Percentiles rank a stretch among this genome's conserved stretches.
Conservation (phyloP, 306 rosid genomes). For the Corylus heterophylla region DNA sequence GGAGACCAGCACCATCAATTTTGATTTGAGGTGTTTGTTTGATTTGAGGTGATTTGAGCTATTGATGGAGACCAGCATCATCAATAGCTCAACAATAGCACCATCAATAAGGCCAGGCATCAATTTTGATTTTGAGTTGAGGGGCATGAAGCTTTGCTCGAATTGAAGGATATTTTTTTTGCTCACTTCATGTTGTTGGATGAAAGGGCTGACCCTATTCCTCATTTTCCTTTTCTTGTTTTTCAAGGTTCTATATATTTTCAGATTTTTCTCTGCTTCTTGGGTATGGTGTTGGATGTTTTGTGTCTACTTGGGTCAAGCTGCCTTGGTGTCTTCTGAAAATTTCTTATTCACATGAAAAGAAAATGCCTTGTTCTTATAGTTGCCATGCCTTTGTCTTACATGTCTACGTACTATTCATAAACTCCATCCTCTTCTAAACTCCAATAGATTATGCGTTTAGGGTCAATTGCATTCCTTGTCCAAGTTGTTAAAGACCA, state of each 20-base stretch:
- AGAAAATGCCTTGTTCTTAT: not conserved
- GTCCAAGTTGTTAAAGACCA: not conserved
- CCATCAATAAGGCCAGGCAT: no score
- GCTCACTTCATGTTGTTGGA: not conserved
- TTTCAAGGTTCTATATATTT: not conserved
- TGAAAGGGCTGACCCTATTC: not conserved
- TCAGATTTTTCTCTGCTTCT: not conserved
- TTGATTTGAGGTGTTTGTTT: not conserved
- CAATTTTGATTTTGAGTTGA: not conserved
- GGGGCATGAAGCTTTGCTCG: not conserved
- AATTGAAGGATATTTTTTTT: not conserved
- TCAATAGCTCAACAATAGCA: no score
- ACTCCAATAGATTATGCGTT: not conserved
- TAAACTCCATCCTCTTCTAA: not conserved
- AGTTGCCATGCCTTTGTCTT: not conserved
- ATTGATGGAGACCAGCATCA: no score
- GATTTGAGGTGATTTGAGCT: not conserved
- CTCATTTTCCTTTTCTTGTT: not conserved
- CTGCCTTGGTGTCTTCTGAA: not conserved
- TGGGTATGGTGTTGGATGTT: not conserved
- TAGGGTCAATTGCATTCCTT: not conserved
- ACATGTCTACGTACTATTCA: not conserved
- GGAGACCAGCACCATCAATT: not conserved
- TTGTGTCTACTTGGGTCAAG: not conserved
- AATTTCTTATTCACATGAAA: not conserved